Evolutionary conservation across 192 early-diverging fungal genomes (phyloP), one percentile per base, ranked within the genome.

Genomic region (Rhizophagus sp.): DNA sequence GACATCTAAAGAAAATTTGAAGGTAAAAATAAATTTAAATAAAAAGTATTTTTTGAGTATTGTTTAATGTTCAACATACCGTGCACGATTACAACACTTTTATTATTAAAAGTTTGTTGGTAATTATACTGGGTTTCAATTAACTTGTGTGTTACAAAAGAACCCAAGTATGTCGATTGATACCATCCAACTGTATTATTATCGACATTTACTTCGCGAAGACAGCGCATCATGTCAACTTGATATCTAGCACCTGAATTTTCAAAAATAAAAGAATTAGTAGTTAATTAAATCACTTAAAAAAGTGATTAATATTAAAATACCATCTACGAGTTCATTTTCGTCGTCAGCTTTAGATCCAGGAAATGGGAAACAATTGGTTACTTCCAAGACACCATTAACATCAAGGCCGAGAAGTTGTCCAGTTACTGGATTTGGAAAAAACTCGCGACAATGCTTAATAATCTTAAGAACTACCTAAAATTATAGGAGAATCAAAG

Each of bases 131-230:
- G 95, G 33, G 92, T 93, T 68, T 99, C 97, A 83, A 99, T 89
- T 81, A 98, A 85, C 44, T 90, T 91, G 85, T 93, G 90, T 85
- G 96, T 94, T 90, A 96, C 92, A 83, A 97, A 96, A 80, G 93
- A 92, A 78, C 93, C 94, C 81, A 97, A 85, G 73, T 94, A 89
- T 41, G 96, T 93, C 33, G 96, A 95, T 82, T 96, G 96, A 87
- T 99, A 97, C 96, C 98, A 97, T 27, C 98, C 98, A 49, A 98
- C 97, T 64, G 96, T 93, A 89, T 97, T 97, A 81, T 95, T 93
- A 82, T 99, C 98, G 64, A 93, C 95, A 84, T 98, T 97, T 76
- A 98, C 92, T 73, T 95, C 92, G 75, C 95, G 91, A 83, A 99
- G 89, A 81, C 94, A 93, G 81, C 94, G 88, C 88, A 99, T 92